Conservation (phyloP, 176 grass and related monocot genomes). For the sorghum (Sorghum bicolor) region Sorghum_bicolor_NCBIv3 NC_012870.2:9052001-9052500, state of each 20-base stretch:
- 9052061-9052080: background rate
- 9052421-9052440: background rate
- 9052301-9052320: background rate
- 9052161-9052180: background rate
- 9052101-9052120: background rate
- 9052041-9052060: background rate
- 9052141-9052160: background rate
- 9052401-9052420: background rate
- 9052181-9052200: background rate
- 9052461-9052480: background rate
- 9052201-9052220: background rate
- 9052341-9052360: background rate
- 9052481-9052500: slow-evolving; percentile 8
- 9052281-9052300: background rate
- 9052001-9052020: background rate
- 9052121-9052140: background rate
- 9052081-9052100: background rate
- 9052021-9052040: background rate
- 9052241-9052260: background rate
- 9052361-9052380: background rate
- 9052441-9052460: background rate
- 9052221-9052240: background rate
- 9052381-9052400: background rate
- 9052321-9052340: background rate
- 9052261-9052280: background rate